Evolutionary conservation across 2,329 filamentous ascomycete genomes (phyloP), one percentile per base, ranked within the genome.

Genomic region (Exutisphaerella laricina): DNA sequence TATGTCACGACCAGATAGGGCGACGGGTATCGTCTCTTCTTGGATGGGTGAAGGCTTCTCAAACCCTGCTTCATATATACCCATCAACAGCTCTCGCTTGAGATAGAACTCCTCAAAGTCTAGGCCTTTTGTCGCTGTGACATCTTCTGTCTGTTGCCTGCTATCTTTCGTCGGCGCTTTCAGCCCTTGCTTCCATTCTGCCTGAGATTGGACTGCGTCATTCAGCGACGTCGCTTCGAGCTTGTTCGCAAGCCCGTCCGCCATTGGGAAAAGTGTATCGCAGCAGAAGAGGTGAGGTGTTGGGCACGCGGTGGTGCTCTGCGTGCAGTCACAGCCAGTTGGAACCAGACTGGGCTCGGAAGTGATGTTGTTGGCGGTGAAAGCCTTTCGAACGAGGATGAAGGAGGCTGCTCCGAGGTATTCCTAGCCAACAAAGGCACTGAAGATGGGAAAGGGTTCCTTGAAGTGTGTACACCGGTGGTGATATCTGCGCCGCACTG

Each of bases 1-100:
- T 59, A 98, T 89, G 64, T 98, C 92, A 69, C 90, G 81, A 43
- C 92, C 92, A 35, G 90, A 94, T 44, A 98, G 77, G 38, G 92
- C 92, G 54, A 98, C 90, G 35, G 92, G 92, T 61, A 98, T 96
- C 42, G 92, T 88, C 72, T 97, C 92, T 82, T 98, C 92, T 79
- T 98, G 92, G 59, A 98, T 98, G 8, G 92, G 92, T 44, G 92
- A 98, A 12, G 92, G 92, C 71, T 94, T 96, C 67, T 98, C 92
- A 67, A 96, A 98, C 51, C 92, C 92, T 56, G 92, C 92, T 72
- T 98, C 92, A 67, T 97, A 98, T 55, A 98, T 97, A 50, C 92
- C 92, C 90, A 97, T 98, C 71, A 98, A 80, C 49, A 98, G 73
- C 64, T 95, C 87, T 64, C 92, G 79, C 73, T 94, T 95, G 58